phyloP scores from a whole-genome alignment of 202 grass and related monocot species.

The Setaria italica region DNA sequence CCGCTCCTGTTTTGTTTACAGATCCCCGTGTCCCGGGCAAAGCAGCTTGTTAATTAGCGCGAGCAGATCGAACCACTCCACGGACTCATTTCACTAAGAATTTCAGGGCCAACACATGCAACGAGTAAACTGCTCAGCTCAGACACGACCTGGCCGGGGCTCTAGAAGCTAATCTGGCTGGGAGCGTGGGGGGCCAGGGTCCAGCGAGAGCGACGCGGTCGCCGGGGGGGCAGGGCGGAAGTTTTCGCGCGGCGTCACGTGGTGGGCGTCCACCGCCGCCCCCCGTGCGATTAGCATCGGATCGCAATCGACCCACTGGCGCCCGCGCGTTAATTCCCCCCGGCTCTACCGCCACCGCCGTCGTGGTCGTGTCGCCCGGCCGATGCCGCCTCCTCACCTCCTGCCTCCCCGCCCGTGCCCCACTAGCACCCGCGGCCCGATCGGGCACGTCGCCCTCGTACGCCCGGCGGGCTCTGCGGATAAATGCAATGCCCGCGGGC shows the following conservation, averaged over 20 bases:
- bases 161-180: not conserved
- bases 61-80: no score
- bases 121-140: not conserved
- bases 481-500: not conserved
- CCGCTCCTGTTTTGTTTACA: not conserved
- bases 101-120: not conserved
- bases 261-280: slow-evolving; percentile 4
- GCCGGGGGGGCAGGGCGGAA: not conserved
- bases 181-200: not conserved
- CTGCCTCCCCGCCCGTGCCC: not conserved
- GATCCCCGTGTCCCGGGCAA: not conserved
- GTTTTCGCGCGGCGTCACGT: not conserved
- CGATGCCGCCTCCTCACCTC: not conserved
- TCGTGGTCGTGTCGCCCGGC: not conserved
- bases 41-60: not conserved
- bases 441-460: not conserved
- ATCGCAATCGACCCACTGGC: not conserved
- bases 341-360: not conserved
- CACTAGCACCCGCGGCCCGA: not conserved
- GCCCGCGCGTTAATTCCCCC: not conserved
- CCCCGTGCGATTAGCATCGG: not conserved
- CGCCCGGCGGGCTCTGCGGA: not conserved
- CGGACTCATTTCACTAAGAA: not conserved
- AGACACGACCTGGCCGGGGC: not conserved
- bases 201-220: not conserved